phyloP scores from a whole-genome alignment of 2,329 filamentous ascomycete genomes.

The Alternaria infectoria region DNA sequence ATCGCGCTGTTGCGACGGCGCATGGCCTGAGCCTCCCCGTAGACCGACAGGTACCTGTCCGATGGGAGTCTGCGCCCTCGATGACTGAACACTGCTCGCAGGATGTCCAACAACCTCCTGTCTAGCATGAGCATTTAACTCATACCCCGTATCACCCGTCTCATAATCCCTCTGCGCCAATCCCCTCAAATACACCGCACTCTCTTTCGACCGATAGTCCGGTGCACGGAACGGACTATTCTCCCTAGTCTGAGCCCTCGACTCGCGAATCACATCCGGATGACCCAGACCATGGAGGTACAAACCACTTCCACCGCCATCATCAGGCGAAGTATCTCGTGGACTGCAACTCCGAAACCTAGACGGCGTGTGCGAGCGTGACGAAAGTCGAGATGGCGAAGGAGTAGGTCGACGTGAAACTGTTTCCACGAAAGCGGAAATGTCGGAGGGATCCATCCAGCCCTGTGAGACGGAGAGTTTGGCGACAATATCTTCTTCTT shows the following conservation, averaged over 20 bases:
- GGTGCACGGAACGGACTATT: background rate
- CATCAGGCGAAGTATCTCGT: background rate
- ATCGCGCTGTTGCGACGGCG: background rate
- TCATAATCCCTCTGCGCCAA: background rate
- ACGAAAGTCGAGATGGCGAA: background rate
- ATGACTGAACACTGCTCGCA: background rate
- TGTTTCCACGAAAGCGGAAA: background rate
- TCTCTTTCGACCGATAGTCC: background rate
- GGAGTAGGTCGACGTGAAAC: background rate
- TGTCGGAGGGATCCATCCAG: constrained; percentile 1
- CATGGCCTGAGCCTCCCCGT: background rate
- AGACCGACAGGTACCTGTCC: background rate
- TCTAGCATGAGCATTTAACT: background rate
- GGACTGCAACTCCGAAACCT: background rate
- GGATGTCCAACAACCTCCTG: background rate
- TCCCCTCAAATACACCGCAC: background rate
- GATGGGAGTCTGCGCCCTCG: background rate
- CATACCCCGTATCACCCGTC: background rate
- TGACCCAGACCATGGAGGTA: constrained; percentile 6
- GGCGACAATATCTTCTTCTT: background rate
- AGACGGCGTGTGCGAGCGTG: background rate
- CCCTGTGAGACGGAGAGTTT: background rate
- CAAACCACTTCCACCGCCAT: background rate
- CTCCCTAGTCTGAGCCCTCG: background rate
- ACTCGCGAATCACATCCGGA: background rate